Base-by-base conservation (phyloP, 352 stramenopile genomes). In the Albugo laibachii region DNA sequence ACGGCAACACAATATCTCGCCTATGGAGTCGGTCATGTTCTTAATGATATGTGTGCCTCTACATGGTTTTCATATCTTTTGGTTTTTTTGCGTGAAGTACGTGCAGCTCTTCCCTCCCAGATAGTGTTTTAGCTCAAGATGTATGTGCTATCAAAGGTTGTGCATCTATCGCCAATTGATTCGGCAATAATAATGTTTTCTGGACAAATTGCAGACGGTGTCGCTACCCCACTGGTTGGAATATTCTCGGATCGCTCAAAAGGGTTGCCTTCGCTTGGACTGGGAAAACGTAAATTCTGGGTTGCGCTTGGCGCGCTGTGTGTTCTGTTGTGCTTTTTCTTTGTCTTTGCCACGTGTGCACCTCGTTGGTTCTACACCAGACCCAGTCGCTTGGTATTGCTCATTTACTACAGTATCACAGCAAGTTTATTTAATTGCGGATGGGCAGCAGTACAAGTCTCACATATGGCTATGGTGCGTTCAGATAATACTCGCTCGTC, bases 51-150 rank as follows among this genome's bases (percentile, higher is more conserved):
- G 76, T 91, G 78, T 54, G 78, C 78, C 18, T 83, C 73, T 41
- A 85, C 72, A 47, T 91, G 78, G 78, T 91, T 91, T 62, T 84
- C 69, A 14, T 91, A 91, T 53, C 57, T 91, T 36, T 70, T 91
- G 35, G 73, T 88, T 12, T 91, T 87, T 55, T 58, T 88, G 39
- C 62, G 68, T 3, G 55, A 79, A 42, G 62, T 65, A 37, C 34
- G 36, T 60, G 13, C 1, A 19, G 4, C 39, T 19, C 34, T 10
- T 34, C 11, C 14, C 24, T 8, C 14, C 1, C 24, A 8, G 3
- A 8, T 10, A 31, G 24, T 31, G 8, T n/a, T n/a, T n/a, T 31
- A 8, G 8, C 3, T 31, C 24, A 31, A 31, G 24, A n/a, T 34
- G 11, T 27, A 36, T 11, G 1, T 8, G 35, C 18, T n/a, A 5